Evolutionary conservation across 2,329 filamentous ascomycete species (phyloP), one percentile per base, ranked within the genome.

Genomic region (Metarhizium guizhouense): DNA sequence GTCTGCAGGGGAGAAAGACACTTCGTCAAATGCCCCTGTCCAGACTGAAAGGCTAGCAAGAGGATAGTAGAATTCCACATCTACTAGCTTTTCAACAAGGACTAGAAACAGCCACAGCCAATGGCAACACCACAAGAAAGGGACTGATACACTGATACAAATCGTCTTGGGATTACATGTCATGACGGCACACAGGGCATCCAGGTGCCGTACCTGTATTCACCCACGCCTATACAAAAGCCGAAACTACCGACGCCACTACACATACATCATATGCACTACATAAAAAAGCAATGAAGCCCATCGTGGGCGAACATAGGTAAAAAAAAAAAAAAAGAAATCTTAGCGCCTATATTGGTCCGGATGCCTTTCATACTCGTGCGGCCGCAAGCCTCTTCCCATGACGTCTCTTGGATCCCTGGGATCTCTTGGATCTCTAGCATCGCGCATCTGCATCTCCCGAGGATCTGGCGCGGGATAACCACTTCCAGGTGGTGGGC

Each of bases 261-360:
- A 45, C 6, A 45, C 18, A 20, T 48, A 48, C 45, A 48, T 48
- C 45, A 30, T 16, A 29, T 48, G n/a, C 42, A 5, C 42, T 5
- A 11, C 10, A 16, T 2, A 40, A 13, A 40, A 40, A 5, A 40
- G 13, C 38, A 40, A 40, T 25, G 25, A 40, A 16, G 14, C 4
- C 6, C 16, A 45, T 45, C 11, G 8, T 45, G 42, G 30, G 20
- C 18, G 25, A 47, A 48, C 4, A 11, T 7, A 11, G 32, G 32
- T 8, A 48, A 30, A 48, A 30, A 48, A 30, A 30, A 48, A 2
- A 29, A 32, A 30, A 30, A 30, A 30, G 11, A 29, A 48, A 30
- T 25, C 25, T 65, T 68, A 76, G 58, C 76, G 68, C 58, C 74
- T 71, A 58, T 77, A 79, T 48, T 70, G 68, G 57, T 78, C 75